phyloP scores from a whole-genome alignment of 2,329 filamentous ascomycete species.

The Talaromyces piceae region DNA sequence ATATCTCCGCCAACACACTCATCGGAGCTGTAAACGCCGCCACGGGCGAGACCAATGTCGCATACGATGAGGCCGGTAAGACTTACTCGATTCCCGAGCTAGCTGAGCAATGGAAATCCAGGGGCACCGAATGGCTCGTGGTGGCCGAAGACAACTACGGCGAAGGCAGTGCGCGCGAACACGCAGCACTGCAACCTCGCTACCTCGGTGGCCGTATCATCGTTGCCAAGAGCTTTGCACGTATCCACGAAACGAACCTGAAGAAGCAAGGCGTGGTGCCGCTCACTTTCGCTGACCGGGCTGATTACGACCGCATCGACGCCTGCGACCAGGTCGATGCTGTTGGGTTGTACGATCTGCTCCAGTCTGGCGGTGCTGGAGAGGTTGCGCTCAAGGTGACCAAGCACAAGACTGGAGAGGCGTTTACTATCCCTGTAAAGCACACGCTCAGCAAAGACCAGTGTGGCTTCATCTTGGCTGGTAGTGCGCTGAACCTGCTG shows the following conservation, averaged over 20 bases:
- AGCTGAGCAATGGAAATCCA: slow-evolving; percentile 71
- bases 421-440: slow-evolving; percentile 65
- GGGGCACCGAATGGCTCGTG: slow-evolving; percentile 76
- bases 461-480: slow-evolving; percentile 83
- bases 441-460: slow-evolving; percentile 88
- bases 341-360: slow-evolving; percentile 73
- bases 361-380: slow-evolving; percentile 71
- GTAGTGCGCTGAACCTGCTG: slow-evolving; percentile 85
- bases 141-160: slow-evolving; percentile 98
- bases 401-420: slow-evolving; percentile 56
- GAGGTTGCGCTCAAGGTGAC: slow-evolving; percentile 61
- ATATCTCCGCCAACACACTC: slow-evolving; percentile 95
- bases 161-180: slow-evolving; percentile 50
- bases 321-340: slow-evolving; percentile 80
- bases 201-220: slow-evolving; percentile 82
- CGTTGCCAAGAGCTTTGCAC: slow-evolving; percentile 77
- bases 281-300: slow-evolving; percentile 79
- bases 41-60: slow-evolving; percentile 85
- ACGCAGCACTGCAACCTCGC: slow-evolving; percentile 50
- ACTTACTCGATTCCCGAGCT: slow-evolving; percentile 78
- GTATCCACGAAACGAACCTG: slow-evolving; percentile 91
- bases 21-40: slow-evolving; percentile 90
- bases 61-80: slow-evolving; percentile 76
- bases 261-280: slow-evolving; percentile 98
- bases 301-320: slow-evolving; percentile 75